These are phyloP conservation scores for Pleurotus djamor DNA, from an alignment of 768 basidiomycete species.

Conservation along the genomic window DNA sequence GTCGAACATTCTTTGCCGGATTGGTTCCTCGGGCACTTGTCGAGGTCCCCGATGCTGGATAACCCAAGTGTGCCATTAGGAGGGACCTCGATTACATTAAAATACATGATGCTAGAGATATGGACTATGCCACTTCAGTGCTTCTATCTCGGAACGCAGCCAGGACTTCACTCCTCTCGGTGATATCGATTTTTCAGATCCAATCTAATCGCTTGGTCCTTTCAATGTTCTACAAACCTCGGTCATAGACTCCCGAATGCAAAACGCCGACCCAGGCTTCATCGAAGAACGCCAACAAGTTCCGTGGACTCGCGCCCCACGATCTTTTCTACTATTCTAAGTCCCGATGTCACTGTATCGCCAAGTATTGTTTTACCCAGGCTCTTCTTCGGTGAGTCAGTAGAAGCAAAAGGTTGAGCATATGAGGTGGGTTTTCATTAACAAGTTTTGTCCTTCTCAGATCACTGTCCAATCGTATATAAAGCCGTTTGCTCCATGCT, in stretches of 20 bases:
- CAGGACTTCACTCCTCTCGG: not conserved
- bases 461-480: not conserved
- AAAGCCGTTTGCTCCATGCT: not conserved
- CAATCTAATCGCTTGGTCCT: not conserved
- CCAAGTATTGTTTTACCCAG: not conserved
- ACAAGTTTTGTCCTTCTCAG: not conserved
- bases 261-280: not conserved
- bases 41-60: not conserved
- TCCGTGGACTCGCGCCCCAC: not conserved
- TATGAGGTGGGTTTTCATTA: not conserved
- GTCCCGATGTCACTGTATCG: not conserved
- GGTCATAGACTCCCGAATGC: not conserved
- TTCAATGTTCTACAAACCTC: not conserved
- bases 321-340: not conserved
- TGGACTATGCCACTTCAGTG: not conserved
- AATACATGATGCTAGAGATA: not conserved
- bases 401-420: not conserved
- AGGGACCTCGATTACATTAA: not conserved
- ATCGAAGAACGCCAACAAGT: not conserved
- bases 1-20: not conserved
- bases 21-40: not conserved
- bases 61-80: not conserved
- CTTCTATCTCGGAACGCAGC: not conserved
- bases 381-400: not conserved
- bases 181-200: not conserved